phyloP scores from a whole-genome alignment of 2,329 filamentous ascomycete genomes.

The Alternaria longipes region DNA sequence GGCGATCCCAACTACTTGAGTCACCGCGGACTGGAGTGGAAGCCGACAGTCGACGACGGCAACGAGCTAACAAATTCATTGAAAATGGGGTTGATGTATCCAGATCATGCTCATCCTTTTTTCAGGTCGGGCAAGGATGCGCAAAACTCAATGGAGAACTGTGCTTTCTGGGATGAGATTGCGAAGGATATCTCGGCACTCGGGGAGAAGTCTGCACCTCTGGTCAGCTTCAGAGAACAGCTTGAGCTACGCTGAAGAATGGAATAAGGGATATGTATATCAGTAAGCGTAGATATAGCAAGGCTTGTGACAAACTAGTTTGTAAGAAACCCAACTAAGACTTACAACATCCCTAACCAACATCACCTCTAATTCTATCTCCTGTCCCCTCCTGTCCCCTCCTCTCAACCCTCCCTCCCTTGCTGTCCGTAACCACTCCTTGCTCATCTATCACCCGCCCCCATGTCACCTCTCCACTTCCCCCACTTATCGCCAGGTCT shows the following conservation, averaged over 20 bases:
- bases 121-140: rapidly evolving
- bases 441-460: no score
- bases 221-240: not conserved
- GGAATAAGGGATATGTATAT: not conserved
- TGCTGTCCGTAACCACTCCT: no score
- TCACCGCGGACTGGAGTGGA: rapidly evolving
- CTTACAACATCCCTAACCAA: no score
- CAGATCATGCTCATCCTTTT: rapidly evolving
- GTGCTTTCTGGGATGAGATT: not conserved
- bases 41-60: not conserved
- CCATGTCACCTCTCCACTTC: no score
- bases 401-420: no score
- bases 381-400: no score
- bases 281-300: not conserved
- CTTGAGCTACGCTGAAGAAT: not conserved
- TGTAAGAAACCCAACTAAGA: not conserved
- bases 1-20: not conserved
- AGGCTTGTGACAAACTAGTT: not conserved
- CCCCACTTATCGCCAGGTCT: rapidly evolving
- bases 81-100: not conserved
- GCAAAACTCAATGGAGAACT: not conserved
- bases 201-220: not conserved
- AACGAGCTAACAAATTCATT: not conserved
- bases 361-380: no score
- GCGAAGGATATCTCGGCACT: not conserved